Conservation (phyloP, 2,329 filamentous ascomycete genomes). For the Pseudocercospora vitis region DNA sequence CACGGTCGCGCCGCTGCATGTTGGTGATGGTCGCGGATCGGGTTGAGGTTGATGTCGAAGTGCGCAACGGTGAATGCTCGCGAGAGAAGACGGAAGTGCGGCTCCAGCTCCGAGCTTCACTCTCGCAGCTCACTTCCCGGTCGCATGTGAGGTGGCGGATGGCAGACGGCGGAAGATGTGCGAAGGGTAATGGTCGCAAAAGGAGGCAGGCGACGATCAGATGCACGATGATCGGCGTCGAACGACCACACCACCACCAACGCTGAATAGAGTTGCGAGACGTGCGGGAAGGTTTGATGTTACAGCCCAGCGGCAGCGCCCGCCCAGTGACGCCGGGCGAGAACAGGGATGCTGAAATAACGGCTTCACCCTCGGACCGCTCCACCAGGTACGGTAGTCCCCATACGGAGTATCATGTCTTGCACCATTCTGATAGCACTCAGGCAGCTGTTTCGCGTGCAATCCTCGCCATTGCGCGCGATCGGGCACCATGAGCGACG, state of each 20-base stretch:
- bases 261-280: not conserved
- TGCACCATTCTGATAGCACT: not conserved
- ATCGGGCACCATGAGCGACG: constrained; percentile 72
- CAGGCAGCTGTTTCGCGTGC: not conserved
- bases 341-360: constrained; percentile 5
- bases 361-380: not conserved
- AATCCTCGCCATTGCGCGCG: not conserved
- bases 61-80: not conserved
- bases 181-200: too few relatives aligned
- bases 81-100: not conserved
- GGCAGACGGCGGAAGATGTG: not conserved
- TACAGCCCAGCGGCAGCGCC: not conserved
- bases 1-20: constrained; percentile 48
- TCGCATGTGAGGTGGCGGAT: not conserved
- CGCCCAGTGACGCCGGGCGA: not conserved
- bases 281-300: constrained; percentile 1
- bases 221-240: not conserved
- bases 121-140: constrained; percentile 3
- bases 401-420: too few relatives aligned
- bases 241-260: not conserved
- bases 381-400: too few relatives aligned
- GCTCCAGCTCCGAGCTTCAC: constrained; percentile 1
- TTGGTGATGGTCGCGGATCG: constrained; percentile 18
- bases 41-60: not conserved
- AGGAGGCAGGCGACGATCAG: not conserved